phyloP scores from a whole-genome alignment of 2,329 filamentous ascomycete genomes.

The Boeremia exigua region DNA sequence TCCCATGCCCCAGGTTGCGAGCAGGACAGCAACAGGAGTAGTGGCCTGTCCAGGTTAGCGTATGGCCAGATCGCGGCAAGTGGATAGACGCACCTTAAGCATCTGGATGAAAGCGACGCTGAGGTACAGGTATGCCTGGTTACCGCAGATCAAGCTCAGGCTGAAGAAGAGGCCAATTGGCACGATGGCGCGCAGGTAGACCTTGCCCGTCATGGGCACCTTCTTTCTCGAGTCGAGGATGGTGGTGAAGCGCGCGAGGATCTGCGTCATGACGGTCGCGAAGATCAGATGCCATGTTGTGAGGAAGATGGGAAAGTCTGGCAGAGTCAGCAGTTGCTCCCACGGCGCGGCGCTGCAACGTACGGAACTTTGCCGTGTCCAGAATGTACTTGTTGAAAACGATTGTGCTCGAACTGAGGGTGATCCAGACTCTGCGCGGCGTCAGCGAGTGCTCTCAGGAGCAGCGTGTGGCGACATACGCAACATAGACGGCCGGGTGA shows the following conservation, averaged over 20 bases:
- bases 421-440: constrained; percentile 79
- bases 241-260: constrained; percentile 87
- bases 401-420: constrained; percentile 90
- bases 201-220: constrained; percentile 94
- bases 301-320: constrained; percentile 68
- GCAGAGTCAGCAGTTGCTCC: constrained; percentile 35
- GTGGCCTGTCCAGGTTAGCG: constrained; percentile 68
- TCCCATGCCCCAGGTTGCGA: constrained; percentile 87
- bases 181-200: constrained; percentile 92
- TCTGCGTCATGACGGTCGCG: constrained; percentile 91
- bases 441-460: constrained; percentile 26
- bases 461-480: constrained; percentile 57
- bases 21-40: constrained; percentile 88
- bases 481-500: constrained; percentile 86
- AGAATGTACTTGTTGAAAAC: constrained; percentile 99
- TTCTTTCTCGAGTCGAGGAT: constrained; percentile 93
- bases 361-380: constrained; percentile 82
- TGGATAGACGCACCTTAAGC: constrained; percentile 75
- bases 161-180: constrained; percentile 97
- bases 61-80: neutral
- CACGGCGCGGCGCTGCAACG: constrained; percentile 43
- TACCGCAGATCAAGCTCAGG: constrained; percentile 93
- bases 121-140: constrained; percentile 93
- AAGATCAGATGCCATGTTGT: constrained; percentile 91
- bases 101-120: constrained; percentile 98